phyloP scores from a whole-genome alignment of 1,284 basidiomycete genomes.

The Malassezia nana region DNA sequence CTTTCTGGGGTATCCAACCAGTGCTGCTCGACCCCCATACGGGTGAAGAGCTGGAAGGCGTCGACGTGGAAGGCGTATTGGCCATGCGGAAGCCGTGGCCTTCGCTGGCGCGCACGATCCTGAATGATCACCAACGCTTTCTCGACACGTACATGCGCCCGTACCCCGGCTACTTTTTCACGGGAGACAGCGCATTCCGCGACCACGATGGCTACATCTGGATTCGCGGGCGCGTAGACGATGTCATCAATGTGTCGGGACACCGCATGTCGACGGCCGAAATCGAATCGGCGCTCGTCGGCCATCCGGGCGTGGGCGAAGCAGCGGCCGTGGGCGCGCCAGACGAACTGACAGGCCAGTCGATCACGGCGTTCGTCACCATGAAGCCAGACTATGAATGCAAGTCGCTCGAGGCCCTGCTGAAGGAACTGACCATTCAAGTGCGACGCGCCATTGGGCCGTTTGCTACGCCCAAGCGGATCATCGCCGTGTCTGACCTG shows the following conservation, averaged over 20 bases:
- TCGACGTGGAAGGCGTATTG: constrained; percentile 82
- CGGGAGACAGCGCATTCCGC: constrained; percentile 86
- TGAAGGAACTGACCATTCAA: constrained; percentile 83
- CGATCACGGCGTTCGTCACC: constrained; percentile 51
- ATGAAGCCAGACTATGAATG: constrained; percentile 67
- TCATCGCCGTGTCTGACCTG: constrained; percentile 72
- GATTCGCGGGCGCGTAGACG: constrained; percentile 93
- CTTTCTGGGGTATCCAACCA: constrained; percentile 90
- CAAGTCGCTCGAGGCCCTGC: constrained; percentile 60
- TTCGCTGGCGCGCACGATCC: constrained; percentile 87
- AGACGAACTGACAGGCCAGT: constrained; percentile 47
- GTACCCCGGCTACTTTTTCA: constrained; percentile 68
- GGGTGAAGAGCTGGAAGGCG: constrained; percentile 69
- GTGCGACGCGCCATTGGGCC: constrained; percentile 56
- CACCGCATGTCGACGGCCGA: constrained; percentile 94
- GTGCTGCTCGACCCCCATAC: constrained; percentile 72
- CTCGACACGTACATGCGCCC: constrained; percentile 86
- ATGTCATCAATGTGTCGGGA: constrained; percentile 64
- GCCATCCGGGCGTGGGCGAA: constrained; percentile 89
- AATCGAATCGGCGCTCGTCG: constrained; percentile 88
- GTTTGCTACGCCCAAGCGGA: constrained; percentile 81
- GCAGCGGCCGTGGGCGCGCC: constrained; percentile 56
- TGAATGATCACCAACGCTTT: constrained; percentile 79
- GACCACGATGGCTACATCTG: constrained; percentile 82
- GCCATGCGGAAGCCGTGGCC: constrained; percentile 84